A percentile compares a stretch with the other conserved stretches of the same genome.
Conservation (phyloP, 2,329 filamentous ascomycete genomes). For the Furcasterigmium sp. region DNA sequence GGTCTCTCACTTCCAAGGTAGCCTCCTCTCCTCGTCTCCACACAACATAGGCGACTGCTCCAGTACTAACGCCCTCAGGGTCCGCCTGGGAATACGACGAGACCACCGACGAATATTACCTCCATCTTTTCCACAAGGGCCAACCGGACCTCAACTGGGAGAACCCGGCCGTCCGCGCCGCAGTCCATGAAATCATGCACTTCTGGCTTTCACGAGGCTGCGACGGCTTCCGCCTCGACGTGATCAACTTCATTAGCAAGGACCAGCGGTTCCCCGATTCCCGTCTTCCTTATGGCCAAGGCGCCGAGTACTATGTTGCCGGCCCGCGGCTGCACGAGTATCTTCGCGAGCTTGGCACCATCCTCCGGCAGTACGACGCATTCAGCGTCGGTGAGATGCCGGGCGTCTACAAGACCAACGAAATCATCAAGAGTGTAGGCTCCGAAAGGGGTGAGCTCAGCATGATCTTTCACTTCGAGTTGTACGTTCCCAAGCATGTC, state of each 20-base stretch:
- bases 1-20: conserved; percentile 34
- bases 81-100: conserved; percentile 45
- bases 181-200: conserved; percentile 62
- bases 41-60: neutral
- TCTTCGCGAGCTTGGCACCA: conserved; percentile 36
- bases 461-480: conserved; percentile 71
- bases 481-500: conserved; percentile 35
- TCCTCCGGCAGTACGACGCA: conserved; percentile 40
- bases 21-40: neutral
- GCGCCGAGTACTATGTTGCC: conserved; percentile 45
- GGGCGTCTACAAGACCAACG: conserved; percentile 32
- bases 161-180: conserved; percentile 56
- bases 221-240: conserved; percentile 62
- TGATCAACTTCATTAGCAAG: conserved; percentile 65
- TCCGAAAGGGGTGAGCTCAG: conserved; percentile 55
- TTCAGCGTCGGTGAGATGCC: conserved; percentile 49
- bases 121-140: conserved; percentile 63
- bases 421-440: conserved; percentile 44
- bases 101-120: conserved; percentile 47
- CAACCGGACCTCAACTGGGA: conserved; percentile 81
- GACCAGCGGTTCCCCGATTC: conserved; percentile 50
- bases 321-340: conserved; percentile 44
- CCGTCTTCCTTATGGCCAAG: conserved; percentile 17
- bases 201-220: conserved; percentile 71
- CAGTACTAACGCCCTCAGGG: conserved; percentile 24